Evolutionary conservation across 2,329 filamentous ascomycete genomes (phyloP).

Genomic region (Sphaerulina vaccinii): DNA sequence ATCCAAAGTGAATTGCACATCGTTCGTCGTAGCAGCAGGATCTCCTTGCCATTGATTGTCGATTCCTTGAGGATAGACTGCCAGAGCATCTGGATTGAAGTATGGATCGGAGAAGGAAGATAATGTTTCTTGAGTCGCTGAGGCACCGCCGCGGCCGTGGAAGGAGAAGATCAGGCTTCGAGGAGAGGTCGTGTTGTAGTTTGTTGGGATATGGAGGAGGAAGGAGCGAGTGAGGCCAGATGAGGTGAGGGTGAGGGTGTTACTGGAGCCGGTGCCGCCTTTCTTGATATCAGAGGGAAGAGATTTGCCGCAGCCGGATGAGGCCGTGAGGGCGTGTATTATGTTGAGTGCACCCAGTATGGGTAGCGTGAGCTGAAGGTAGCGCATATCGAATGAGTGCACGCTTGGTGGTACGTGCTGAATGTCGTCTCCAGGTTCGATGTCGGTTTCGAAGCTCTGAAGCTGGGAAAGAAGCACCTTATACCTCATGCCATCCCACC

Average conservation of each 20-base stretch:
- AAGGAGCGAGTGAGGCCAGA: constrained; percentile 35
- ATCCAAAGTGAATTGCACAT: constrained; percentile 47
- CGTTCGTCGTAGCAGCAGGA: constrained; percentile 40
- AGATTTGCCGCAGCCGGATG: constrained; percentile 29
- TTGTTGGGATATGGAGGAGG: constrained; percentile 41
- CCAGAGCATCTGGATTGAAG: constrained; percentile 47
- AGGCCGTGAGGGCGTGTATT: constrained; percentile 9
- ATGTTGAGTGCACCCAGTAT: not conserved
- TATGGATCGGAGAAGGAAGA: constrained; percentile 47
- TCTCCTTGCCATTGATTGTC: constrained; percentile 44
- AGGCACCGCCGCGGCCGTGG: constrained; percentile 44
- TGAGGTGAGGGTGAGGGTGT: constrained; percentile 25
- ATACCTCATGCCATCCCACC: too few relatives aligned
- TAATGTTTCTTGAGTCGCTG: constrained; percentile 41
- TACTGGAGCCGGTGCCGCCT: constrained; percentile 24
- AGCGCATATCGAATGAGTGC: too few relatives aligned
- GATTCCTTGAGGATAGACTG: constrained; percentile 47
- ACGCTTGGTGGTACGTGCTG: too few relatives aligned
- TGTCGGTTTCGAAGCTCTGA: too few relatives aligned
- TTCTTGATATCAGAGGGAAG: constrained; percentile 20
- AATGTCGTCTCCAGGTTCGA: too few relatives aligned
- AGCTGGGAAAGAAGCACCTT: too few relatives aligned
- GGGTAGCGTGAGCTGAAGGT: not conserved
- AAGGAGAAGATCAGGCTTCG: constrained; percentile 49
- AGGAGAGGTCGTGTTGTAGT: constrained; percentile 41